These are phyloP conservation scores for Pythium scleroteichum DNA, from an alignment of 352 stramenopile species.

Conservation along the genomic window DNA sequence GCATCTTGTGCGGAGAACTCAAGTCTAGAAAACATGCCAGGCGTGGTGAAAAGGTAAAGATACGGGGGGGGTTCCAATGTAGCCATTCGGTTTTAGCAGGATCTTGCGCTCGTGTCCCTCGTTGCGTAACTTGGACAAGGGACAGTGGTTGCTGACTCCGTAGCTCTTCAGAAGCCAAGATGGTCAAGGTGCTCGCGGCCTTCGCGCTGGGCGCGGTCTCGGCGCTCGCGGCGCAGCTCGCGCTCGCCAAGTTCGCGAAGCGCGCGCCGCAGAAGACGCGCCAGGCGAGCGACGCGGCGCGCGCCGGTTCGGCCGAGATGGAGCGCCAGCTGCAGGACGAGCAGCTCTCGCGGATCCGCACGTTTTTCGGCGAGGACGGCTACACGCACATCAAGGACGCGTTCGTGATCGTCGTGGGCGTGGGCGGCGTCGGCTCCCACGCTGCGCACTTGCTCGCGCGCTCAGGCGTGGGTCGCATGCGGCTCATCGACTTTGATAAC, in stretches of 20 bases:
- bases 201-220: constrained; percentile 60
- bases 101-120: constrained; percentile 4
- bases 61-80: not conserved
- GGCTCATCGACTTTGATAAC: constrained; percentile 99
- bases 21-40: no score
- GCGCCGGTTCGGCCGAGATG: constrained; percentile 22
- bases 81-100: constrained; percentile 21
- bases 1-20: no score
- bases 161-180: constrained; percentile 15
- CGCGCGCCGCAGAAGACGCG: constrained; percentile 4
- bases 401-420: constrained; percentile 95
- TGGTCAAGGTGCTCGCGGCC: constrained; percentile 62
- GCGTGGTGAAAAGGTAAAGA: no score
- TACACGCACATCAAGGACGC: constrained; percentile 88
- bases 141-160: constrained; percentile 10
- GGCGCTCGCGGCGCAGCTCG: constrained; percentile 44
- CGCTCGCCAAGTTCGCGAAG: constrained; percentile 40
- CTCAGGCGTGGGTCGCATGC: constrained; percentile 92
- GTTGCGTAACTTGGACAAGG: constrained; percentile 5
- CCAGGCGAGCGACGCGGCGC: not conserved
- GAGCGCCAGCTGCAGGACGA: constrained; percentile 64
- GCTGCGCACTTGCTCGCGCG: constrained; percentile 97
- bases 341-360: constrained; percentile 91
- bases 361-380: constrained; percentile 95
- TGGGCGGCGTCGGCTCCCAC: constrained; percentile 97